Conservation (phyloP, 352 stramenopile genomes). For the Elongisporangium undulatum region DNA sequence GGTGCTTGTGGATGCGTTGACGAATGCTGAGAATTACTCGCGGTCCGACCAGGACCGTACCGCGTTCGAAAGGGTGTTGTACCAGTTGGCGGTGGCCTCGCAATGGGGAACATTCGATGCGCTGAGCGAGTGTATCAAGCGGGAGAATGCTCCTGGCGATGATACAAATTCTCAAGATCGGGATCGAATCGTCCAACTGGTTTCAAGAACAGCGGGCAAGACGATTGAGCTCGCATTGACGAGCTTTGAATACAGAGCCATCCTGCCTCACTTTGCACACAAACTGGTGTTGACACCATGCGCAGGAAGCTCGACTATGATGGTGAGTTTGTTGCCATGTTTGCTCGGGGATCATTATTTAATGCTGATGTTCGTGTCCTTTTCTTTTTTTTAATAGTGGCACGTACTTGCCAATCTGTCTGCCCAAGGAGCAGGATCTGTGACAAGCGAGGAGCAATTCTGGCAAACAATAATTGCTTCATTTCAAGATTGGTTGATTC, state of each 20-base stretch:
- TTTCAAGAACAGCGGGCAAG: conserved; percentile 15
- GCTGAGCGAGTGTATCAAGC: conserved; percentile 20
- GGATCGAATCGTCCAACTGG: conserved; percentile 24
- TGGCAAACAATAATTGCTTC: not conserved
- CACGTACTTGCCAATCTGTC: not conserved
- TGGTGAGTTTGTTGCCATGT: conserved; percentile 8
- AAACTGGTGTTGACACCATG: conserved; percentile 23
- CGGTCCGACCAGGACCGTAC: conserved; percentile 9
- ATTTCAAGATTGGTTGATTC: not conserved
- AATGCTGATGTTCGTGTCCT: not conserved
- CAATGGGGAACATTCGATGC: conserved; percentile 30
- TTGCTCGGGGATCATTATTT: not conserved
- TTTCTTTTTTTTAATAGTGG: not conserved
- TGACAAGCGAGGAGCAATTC: not conserved
- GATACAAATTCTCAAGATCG: conserved; percentile 3
- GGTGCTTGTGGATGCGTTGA: conserved; percentile 43
- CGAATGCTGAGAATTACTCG: conserved; percentile 21
- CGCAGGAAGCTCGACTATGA: conserved; percentile 17
- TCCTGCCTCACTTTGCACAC: conserved; percentile 17
- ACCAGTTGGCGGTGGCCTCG: conserved; percentile 16
- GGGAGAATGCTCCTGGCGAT: conserved; percentile 4
- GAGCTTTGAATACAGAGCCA: conserved; percentile 1
- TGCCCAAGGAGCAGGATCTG: not conserved
- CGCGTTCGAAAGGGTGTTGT: conserved; percentile 17
- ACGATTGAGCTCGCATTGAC: conserved; percentile 11